Evolutionary conservation across 1,284 basidiomycete species (phyloP).

Genomic region (Microbotryomycetes sp.): DNA sequence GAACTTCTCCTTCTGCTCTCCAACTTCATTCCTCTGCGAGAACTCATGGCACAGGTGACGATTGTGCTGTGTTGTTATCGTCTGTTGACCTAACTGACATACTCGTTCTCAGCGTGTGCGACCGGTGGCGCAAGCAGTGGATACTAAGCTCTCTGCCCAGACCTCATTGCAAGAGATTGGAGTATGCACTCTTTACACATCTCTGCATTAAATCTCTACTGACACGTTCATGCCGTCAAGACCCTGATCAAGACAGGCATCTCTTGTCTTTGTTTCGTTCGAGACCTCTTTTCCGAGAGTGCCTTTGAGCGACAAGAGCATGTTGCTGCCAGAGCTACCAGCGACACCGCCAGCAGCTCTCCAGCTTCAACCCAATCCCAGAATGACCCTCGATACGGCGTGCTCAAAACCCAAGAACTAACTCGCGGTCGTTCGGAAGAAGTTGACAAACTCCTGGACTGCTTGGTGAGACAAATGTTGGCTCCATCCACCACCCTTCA

Average conservation of each 20-base stretch:
- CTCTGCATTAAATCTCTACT: too few relatives aligned
- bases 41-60: not conserved
- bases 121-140: not conserved
- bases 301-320: conserved; percentile 64
- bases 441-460: conserved; percentile 68
- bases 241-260: not conserved
- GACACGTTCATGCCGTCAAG: not conserved
- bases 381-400: conserved; percentile 33
- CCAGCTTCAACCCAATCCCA: conserved; percentile 52
- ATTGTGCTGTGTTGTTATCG: too few relatives aligned
- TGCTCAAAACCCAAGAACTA: conserved; percentile 53
- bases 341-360: conserved; percentile 12
- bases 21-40: not conserved
- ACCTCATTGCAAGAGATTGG: not conserved
- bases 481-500: too few relatives aligned
- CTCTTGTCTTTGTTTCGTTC: not conserved
- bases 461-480: conserved; percentile 53
- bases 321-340: conserved; percentile 17
- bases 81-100: too few relatives aligned
- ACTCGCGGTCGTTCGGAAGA: conserved; percentile 66
- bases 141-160: not conserved
- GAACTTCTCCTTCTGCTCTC: not conserved
- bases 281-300: conserved; percentile 65
- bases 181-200: too few relatives aligned
- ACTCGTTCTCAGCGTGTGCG: too few relatives aligned